Base-by-base conservation (phyloP, 768 basidiomycete species). In the Hygrophoropsis aurantiaca region DNA sequence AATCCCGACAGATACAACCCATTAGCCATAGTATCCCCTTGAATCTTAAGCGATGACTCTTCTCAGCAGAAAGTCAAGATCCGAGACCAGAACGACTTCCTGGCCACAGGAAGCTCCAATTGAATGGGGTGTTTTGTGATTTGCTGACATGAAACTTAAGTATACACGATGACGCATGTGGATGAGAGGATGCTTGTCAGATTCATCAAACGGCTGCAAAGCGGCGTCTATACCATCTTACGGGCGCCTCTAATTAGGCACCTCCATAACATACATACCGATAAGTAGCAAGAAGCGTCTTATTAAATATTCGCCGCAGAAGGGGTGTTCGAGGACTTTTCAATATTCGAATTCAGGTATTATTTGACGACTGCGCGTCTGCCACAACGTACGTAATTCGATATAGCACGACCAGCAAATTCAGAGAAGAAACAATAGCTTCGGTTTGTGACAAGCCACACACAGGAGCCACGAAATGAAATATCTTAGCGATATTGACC, bases 211-310 rank as follows among this genome's bases (percentile, higher is more conserved):
- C 38, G 21, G 25, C 16, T 38, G 18, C 45, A 39, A 23, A 27
- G 52, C 52, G 55, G 62, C 58, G 62, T 57, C 62, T 64, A 47
- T 64, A 50, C 43, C 58, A 42, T 20, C 16, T 34, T 27, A n/a
- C 42, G 47, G 55, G 50, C 53, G 51, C 56, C 38, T 45, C 20
- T 36, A 40, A 47, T n/a, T n/a, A n/a, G n/a, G n/a, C n/a, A n/a
- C n/a, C n/a, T n/a, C n/a, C n/a, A n/a, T n/a, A n/a, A n/a, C n/a
- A n/a, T n/a, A n/a, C n/a, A n/a, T n/a, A n/a, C n/a, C n/a, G n/a
- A n/a, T n/a, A n/a, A n/a, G n/a, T n/a, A n/a, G n/a, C n/a, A n/a
- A n/a, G n/a, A n/a, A 38, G 20, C 7, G 6, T 16, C 16, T 16
- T 7, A n/a, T 16, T 16, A 16, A 16, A 21, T 38, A 38, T 38